These are phyloP conservation scores for Epichloe sibirici DNA, from an alignment of 2,329 filamentous ascomycete genomes.

Conservation along the genomic window DNA sequence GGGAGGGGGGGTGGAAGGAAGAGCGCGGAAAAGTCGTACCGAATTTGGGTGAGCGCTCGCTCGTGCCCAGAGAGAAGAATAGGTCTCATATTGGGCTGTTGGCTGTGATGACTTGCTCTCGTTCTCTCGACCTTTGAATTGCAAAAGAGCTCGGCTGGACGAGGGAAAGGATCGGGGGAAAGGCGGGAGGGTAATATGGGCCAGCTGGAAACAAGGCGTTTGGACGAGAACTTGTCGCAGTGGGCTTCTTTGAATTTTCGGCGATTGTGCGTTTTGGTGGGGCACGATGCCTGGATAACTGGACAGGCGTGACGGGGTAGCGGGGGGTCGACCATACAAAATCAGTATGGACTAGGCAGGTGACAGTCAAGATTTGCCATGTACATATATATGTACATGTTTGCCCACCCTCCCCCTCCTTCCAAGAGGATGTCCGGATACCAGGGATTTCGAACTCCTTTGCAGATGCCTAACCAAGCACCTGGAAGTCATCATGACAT, in stretches of 20 bases:
- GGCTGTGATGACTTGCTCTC: slow-evolving; percentile 7
- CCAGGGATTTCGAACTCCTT: no score
- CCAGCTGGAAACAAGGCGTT: slow-evolving; percentile 8
- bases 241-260: slow-evolving; percentile 28
- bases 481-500: no score
- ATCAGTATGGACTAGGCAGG: not conserved
- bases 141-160: slow-evolving; percentile 1
- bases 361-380: no score
- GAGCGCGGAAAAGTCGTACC: slow-evolving; percentile 35
- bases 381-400: not conserved
- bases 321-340: not conserved
- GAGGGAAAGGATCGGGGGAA: slow-evolving; percentile 12
- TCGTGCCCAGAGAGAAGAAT: slow-evolving; percentile 95
- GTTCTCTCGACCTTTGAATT: not conserved
- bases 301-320: slow-evolving; percentile 3
- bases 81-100: slow-evolving; percentile 69
- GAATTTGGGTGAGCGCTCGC: slow-evolving; percentile 90
- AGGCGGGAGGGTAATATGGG: slow-evolving; percentile 12
- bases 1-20: not conserved
- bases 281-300: slow-evolving; percentile 14
- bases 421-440: no score
- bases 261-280: slow-evolving; percentile 35
- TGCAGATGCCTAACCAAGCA: no score
- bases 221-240: slow-evolving; percentile 17
- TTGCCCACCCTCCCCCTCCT: not conserved